A percentile compares a stretch with the other conserved stretches of the same genome.
Evolutionary conservation across 2,329 filamentous ascomycete species (phyloP).

Genomic region (Aspergillus puulaauensis): DNA sequence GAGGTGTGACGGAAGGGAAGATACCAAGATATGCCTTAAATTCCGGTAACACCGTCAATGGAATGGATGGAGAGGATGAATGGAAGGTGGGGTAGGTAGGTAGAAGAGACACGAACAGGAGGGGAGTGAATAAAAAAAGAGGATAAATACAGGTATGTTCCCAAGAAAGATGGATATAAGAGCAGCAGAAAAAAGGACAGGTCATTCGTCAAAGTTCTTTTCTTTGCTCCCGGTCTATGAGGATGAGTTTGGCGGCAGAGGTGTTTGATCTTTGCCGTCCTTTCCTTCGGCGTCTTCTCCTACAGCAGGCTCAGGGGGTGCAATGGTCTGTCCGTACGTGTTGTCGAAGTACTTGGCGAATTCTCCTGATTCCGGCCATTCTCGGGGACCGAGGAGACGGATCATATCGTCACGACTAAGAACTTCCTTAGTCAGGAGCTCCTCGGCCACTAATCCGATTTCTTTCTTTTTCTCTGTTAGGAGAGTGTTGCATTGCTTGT

Average conservation of each 20-base stretch:
- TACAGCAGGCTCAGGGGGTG: conserved; percentile 50
- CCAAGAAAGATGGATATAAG: not conserved
- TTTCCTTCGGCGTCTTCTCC: conserved; percentile 41
- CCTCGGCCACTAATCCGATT: conserved; percentile 86
- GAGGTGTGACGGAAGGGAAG: conserved; percentile 6
- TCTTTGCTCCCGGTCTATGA: conserved; percentile 16
- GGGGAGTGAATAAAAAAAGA: conserved; percentile 10
- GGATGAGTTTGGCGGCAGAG: conserved; percentile 20
- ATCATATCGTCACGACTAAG: conserved; percentile 90
- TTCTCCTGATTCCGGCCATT: conserved; percentile 81
- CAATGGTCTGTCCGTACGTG: conserved; percentile 50
- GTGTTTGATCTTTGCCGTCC: conserved; percentile 36
- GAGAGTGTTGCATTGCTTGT: conserved; percentile 83
- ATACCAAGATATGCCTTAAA: conserved; percentile 5
- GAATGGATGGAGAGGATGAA: not conserved
- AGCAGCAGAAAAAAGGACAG: conserved; percentile 11
- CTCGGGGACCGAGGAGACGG: conserved; percentile 77
- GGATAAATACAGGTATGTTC: conserved; percentile 11
- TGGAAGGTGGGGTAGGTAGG: not conserved
- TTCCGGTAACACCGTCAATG: conserved; percentile 22
- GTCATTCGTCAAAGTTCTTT: conserved; percentile 12
- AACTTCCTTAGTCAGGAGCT: conserved; percentile 88
- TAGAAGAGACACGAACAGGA: conserved; percentile 7
- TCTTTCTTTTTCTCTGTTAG: conserved; percentile 83
- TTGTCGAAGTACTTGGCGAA: conserved; percentile 91